Evolutionary conservation across 257 asterid genomes (phyloP), one percentile per base, ranked within the genome.

Genomic region (Nemophila menziesii): DNA sequence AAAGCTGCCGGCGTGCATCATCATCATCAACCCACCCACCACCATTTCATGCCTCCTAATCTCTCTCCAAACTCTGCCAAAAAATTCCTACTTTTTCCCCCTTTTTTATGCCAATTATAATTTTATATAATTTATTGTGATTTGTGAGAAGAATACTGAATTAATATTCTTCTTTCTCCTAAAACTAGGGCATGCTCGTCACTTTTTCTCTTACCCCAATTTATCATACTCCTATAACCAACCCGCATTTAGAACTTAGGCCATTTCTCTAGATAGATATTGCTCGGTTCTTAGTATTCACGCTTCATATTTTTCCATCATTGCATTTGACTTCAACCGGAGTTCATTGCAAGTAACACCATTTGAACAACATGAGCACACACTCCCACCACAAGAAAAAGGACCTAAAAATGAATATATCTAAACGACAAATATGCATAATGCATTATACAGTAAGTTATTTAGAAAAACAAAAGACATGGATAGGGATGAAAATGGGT

Each of bases 1-100:
- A 73, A 78, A 75, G 92, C 86, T 78, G 86, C 81, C 76, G 80
- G 83, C 80, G 80, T 76, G 94, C 92, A 60, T 53, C 48, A 57
- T 60, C 57, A 68, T 66, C 72, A 82, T 62, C 66, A 67, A 61
- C 51, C 57, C 18, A 20, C 54, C 38, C 22, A 2, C 20, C 38
- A 20, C 18, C 5, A 58, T 65, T 63, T 51, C 59, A 55, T 76
- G 92, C 83, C 80, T 60, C 92, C 84, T 69, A 68, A 53, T 52
- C 58, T 52, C 71, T 72, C 79, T 65, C 71, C 92, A 75, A 70
- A 48, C 15, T 56, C 70, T 67, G 70, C 63, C 68, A 62, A 44
- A 48, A 54, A 44, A 46, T 18, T 46, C 49, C 42, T 12, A 42
- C 60, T 64, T 39, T 63, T 47, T 67, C 34, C 55, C 34, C 55